phyloP scores from a whole-genome alignment of 225 moss, liverwort and hornwort genomes.

The Marchantia paleacea region DNA sequence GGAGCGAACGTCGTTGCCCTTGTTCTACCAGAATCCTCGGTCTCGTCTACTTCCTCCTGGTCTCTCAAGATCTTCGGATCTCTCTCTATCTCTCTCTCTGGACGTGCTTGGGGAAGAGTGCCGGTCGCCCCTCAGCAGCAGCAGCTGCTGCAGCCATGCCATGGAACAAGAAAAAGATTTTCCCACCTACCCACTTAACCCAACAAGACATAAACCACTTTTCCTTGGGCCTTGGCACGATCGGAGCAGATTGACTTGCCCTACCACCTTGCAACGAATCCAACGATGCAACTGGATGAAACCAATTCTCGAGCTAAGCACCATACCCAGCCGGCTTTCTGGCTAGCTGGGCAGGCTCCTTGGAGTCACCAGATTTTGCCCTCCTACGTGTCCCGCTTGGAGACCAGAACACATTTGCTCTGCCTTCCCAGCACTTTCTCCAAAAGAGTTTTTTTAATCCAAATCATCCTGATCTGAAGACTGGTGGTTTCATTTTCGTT shows the following conservation, averaged over 20 bases:
- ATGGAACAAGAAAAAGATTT: not conserved
- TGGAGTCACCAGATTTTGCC: not conserved
- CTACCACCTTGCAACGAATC: not conserved
- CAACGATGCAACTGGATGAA: not conserved
- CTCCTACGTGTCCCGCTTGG: not conserved
- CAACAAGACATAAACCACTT: not conserved
- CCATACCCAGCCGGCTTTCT: not conserved
- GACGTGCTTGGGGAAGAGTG: not conserved
- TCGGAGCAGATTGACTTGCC: not conserved
- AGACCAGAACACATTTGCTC: not conserved
- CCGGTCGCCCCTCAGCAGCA: not conserved
- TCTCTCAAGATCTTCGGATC: not conserved
- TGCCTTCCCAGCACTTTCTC: not conserved
- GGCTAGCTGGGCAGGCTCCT: not conserved
- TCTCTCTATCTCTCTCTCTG: not conserved
- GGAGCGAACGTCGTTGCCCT: not conserved
- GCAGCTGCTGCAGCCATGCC: not conserved
- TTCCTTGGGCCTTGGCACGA: not conserved
- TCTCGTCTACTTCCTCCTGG: not conserved
- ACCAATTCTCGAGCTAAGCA: constrained; percentile 3
- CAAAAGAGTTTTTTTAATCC: not conserved
- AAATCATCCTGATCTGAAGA: not conserved
- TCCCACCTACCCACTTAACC: not conserved
- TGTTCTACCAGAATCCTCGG: constrained; percentile 7
- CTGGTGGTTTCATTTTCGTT: not conserved